Evolutionary conservation across 345 rosid species (phyloP), one percentile per base, ranked within the genome.

Genomic region (Eucalyptus urophylla): DNA sequence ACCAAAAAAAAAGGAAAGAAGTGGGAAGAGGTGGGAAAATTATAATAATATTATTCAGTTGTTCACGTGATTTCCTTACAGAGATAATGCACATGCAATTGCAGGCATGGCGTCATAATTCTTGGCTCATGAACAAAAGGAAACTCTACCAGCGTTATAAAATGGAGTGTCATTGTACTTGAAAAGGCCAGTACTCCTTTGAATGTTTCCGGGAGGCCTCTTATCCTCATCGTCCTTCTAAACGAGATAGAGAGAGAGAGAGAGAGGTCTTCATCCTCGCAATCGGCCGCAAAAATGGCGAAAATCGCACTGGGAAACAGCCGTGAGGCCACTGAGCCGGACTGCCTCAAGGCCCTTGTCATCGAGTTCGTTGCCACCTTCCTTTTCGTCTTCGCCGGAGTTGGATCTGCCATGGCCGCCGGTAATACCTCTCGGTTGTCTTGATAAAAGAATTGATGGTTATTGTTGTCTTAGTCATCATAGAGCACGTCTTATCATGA

Each of bases 321-420:
- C 87, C 89, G 86, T 24, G 99, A 96, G 92, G 96, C 91, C 37
- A 88, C 93, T 51, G 91, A 96, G 91, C 95, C 97, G 1, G 98
- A 94, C 89, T 94, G 95, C 93, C 92, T 97, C 91, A 96, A 91
- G 90, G 99, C 99, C 90, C 95, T 97, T 45, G 88, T 94, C 17
- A 95, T 96, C 27, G 99, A 97, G 92, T 96, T 96, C 91, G 90
- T 97, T 86, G 94, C 96, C 91, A 97, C 99, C 83, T 97, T 96
- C 92, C 91, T 96, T 89, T 97, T 97, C 87, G 96, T 96, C 85
- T 97, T 97, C 49, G 94, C 92, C 5, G 98, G 99, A 15, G 99
- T 97, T 12, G 99, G 97, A 88, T 92, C 98, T 2, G 95, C 99
- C 91, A 95, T 96, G 94, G 91, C 97, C 44, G 92, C 97, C 1